Evolutionary conservation across 1,284 basidiomycete species (phyloP).

Genomic region (Cryptococcus sp.): DNA sequence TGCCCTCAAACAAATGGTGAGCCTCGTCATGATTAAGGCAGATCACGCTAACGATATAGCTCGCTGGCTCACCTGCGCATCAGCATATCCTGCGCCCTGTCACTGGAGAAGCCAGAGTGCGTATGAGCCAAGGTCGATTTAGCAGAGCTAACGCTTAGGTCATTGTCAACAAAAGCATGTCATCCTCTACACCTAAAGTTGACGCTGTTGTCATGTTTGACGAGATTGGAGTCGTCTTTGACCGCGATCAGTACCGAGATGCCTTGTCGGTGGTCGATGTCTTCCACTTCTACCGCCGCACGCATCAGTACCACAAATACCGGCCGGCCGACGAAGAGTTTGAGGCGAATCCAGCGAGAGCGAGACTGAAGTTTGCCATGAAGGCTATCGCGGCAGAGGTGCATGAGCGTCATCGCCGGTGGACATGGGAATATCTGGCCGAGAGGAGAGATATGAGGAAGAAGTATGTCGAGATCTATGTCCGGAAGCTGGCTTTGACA

Average conservation of each 20-base stretch:
- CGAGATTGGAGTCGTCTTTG: conserved; percentile 88
- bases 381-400: conserved; percentile 80
- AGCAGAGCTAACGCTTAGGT: conserved; percentile 56
- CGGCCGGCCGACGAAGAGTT: conserved; percentile 64
- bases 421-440: conserved; percentile 90
- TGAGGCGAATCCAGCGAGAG: conserved; percentile 61
- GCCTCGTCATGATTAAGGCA: conserved; percentile 10
- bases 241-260: conserved; percentile 94
- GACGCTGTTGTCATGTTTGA: conserved; percentile 89
- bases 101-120: conserved; percentile 83
- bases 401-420: conserved; percentile 74
- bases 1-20: conserved; percentile 72
- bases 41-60: conserved; percentile 51
- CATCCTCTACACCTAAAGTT: conserved; percentile 72
- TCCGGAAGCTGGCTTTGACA: conserved; percentile 60
- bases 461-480: conserved; percentile 72
- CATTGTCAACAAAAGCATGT: conserved; percentile 73
- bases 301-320: conserved; percentile 81
- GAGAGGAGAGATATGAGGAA: conserved; percentile 82
- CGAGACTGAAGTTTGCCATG: conserved; percentile 75
- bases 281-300: conserved; percentile 93
- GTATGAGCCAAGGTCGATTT: conserved; percentile 33
- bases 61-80: conserved; percentile 62
- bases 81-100: conserved; percentile 97
- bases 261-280: conserved; percentile 90